These are phyloP conservation scores for Scheffersomyces parashehatae DNA, from an alignment of 1,139 yeast species.

Conservation along the genomic window DNA sequence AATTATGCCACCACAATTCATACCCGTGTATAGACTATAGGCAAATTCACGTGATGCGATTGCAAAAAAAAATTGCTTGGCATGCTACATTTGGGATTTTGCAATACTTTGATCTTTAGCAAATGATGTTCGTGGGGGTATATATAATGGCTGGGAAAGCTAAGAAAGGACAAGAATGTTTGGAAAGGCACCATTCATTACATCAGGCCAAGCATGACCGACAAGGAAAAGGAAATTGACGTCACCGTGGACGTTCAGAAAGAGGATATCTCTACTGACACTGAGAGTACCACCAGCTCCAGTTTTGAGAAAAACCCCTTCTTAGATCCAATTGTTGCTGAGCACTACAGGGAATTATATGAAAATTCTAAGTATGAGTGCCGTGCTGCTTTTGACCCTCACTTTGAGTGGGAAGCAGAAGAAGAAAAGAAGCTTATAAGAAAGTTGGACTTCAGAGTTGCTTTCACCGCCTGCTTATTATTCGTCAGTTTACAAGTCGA, in stretches of 20 bases:
- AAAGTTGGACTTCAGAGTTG: conserved; percentile 46
- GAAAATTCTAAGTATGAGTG: conserved; percentile 48
- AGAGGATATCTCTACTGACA: background rate
- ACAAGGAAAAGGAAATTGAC: background rate
- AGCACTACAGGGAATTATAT: conserved; percentile 39
- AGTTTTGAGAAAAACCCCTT: conserved; percentile 3
- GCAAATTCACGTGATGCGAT: background rate
- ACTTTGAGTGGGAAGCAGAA: conserved; percentile 41
- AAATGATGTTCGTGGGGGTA: too few species aligned
- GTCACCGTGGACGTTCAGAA: background rate
- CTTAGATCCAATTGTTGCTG: conserved; percentile 41
- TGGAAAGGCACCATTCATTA: too few species aligned
- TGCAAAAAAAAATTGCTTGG: conserved; percentile 1
- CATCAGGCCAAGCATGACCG: too few species aligned
- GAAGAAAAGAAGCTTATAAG: conserved; percentile 43
- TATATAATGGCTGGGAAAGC: too few species aligned
- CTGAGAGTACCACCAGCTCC: background rate
- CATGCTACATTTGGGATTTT: background rate
- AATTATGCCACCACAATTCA: conserved; percentile 1
- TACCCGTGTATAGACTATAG: background rate
- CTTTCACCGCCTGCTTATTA: conserved; percentile 50
- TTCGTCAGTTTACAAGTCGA: conserved; percentile 55
- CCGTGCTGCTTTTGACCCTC: conserved; percentile 44
- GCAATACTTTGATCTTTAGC: background rate
- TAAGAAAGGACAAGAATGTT: too few species aligned